Conservation (phyloP, 768 basidiomycete species). For the Rubroboletus pulcherrimus region DNA sequence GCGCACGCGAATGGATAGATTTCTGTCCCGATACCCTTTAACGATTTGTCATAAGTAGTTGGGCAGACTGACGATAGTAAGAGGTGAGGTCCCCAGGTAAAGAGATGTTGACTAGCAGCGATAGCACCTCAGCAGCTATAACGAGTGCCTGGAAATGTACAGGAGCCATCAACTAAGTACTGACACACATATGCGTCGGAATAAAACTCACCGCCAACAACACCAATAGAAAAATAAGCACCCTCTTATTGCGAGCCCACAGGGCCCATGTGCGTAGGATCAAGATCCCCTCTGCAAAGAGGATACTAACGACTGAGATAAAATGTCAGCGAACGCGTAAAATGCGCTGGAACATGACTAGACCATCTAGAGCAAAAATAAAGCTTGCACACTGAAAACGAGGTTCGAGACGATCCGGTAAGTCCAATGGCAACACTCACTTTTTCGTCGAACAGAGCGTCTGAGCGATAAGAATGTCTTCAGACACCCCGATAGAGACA, state of each 20-base stretch:
- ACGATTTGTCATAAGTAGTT: background rate
- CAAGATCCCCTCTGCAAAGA: constrained; percentile 15
- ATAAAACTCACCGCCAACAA: constrained; percentile 14
- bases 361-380: constrained; percentile 13
- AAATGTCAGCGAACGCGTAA: background rate
- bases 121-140: constrained; percentile 6
- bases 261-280: constrained; percentile 27
- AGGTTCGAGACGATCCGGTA: background rate
- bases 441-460: background rate
- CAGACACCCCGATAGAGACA: background rate
- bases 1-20: constrained; percentile 14
- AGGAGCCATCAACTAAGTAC: background rate
- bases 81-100: constrained; percentile 17
- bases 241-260: constrained; percentile 16
- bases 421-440: constrained; percentile 4
- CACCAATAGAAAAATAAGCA: constrained; percentile 14
- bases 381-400: constrained; percentile 17
- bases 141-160: constrained; percentile 7
- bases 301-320: constrained; percentile 7
- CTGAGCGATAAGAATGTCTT: constrained; percentile 3
- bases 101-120: background rate
- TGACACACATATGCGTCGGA: background rate
- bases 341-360: background rate
- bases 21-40: constrained; percentile 2
- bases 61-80: constrained; percentile 15